A percentile compares a stretch with the other conserved stretches of the same genome.
Evolutionary conservation across 2,329 filamentous ascomycete genomes (phyloP).

Genomic region (Epicoccum nigrum): DNA sequence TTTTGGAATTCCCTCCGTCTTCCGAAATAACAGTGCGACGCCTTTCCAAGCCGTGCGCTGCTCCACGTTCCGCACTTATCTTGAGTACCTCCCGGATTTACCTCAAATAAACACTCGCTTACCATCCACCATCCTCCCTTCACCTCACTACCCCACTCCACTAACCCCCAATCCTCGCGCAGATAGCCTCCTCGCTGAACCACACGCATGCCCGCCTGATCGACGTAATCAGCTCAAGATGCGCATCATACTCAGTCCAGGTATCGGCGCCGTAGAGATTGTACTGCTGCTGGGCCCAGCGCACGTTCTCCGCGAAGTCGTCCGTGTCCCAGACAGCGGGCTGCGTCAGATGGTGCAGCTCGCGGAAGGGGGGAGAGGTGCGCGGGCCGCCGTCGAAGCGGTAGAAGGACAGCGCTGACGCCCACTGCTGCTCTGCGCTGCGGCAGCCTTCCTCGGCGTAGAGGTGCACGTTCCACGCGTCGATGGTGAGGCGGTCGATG

Average conservation of each 20-base stretch:
- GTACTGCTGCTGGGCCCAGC: slow-evolving; percentile 42
- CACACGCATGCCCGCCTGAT: slow-evolving; percentile 27
- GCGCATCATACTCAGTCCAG: slow-evolving; percentile 38
- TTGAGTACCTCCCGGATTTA: too few species aligned
- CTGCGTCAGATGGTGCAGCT: slow-evolving; percentile 32
- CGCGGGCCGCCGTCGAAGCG: slow-evolving; percentile 10
- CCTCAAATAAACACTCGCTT: too few species aligned
- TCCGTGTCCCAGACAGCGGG: slow-evolving; percentile 22
- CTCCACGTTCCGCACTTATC: too few species aligned
- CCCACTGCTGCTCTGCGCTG: slow-evolving; percentile 6
- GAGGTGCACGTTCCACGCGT: slow-evolving; percentile 20
- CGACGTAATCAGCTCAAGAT: slow-evolving; percentile 31
- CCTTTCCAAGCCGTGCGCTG: too few species aligned
- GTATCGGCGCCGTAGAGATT: slow-evolving; percentile 23
- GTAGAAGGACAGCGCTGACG: slow-evolving; percentile 8
- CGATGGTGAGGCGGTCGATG: slow-evolving; percentile 26
- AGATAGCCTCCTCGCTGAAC: slow-evolving; percentile 33
- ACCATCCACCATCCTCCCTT: too few species aligned
- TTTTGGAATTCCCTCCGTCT: too few species aligned
- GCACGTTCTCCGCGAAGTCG: slow-evolving; percentile 44
- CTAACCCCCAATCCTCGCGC: not conserved
- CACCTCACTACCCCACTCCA: too few species aligned
- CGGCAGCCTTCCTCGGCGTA: slow-evolving; percentile 22
- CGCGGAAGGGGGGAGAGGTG: slow-evolving; percentile 22
- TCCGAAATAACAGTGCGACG: too few species aligned